A percentile compares a stretch with the other conserved stretches of the same genome.
These are phyloP conservation scores for Colletotrichum sidae DNA, from an alignment of 2,329 filamentous ascomycete genomes.

Conservation along the genomic window DNA sequence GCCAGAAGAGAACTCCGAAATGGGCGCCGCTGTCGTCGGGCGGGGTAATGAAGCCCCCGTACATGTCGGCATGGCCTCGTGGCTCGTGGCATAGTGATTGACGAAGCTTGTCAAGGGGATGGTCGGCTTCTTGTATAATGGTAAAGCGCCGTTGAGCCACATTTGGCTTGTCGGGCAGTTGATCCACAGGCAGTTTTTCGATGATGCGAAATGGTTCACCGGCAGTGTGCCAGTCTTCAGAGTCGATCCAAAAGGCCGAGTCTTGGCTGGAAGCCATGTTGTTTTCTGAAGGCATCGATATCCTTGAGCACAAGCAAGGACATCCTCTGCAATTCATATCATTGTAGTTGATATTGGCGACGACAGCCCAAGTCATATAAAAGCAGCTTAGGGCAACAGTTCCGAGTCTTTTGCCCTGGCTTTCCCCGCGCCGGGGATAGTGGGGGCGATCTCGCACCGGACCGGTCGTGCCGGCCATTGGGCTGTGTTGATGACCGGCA, in stretches of 20 bases:
- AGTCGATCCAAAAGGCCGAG: slow-evolving; percentile 39
- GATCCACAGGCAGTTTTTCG: slow-evolving; percentile 22
- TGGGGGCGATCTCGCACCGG: no score
- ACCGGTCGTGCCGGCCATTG: no score
- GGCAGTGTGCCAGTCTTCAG: slow-evolving; percentile 44
- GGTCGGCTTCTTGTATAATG: slow-evolving; percentile 1
- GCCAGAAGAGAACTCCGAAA: slow-evolving; percentile 44
- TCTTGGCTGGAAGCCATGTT: neutral
- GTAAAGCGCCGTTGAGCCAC: slow-evolving; percentile 17
- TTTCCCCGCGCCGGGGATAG: no score
- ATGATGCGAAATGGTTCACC: slow-evolving; percentile 44
- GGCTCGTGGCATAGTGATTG: slow-evolving; percentile 36
- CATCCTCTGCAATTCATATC: neutral
- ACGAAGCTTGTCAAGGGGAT: slow-evolving; percentile 18
- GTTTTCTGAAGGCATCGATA: neutral
- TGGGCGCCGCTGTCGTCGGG: slow-evolving; percentile 40
- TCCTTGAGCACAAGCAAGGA: neutral
- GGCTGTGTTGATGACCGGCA: no score
- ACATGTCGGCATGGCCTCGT: slow-evolving; percentile 41
- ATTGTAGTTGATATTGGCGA: slow-evolving; percentile 60
- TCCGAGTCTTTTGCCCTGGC: no score
- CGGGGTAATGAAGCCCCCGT: slow-evolving; percentile 42
- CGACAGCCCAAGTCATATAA: slow-evolving; percentile 64
- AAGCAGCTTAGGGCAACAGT: slow-evolving; percentile 50
- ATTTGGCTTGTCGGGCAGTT: slow-evolving; percentile 1